These are phyloP conservation scores for Aspergillus caelatus DNA, from an alignment of 2,329 filamentous ascomycete species.

Conservation along the genomic window DNA sequence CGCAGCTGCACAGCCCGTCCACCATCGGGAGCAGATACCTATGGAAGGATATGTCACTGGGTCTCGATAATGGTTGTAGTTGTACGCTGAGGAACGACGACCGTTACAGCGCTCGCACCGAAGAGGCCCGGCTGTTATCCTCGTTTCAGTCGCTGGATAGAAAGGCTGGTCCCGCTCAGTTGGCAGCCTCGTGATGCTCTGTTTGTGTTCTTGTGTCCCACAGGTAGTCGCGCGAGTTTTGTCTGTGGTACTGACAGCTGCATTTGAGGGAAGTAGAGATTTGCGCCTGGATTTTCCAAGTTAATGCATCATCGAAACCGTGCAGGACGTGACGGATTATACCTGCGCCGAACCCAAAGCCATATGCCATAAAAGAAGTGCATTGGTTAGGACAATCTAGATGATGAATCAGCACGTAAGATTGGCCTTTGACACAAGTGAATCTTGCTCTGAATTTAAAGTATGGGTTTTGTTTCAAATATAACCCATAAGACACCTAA, in stretches of 20 bases:
- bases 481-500: background rate
- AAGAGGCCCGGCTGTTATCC: background rate
- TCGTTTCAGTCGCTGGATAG: background rate
- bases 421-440: background rate
- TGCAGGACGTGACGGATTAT: background rate
- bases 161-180: background rate
- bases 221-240: slow-evolving; percentile 2
- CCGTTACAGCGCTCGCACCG: slow-evolving; percentile 6
- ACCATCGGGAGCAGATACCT: slow-evolving; percentile 4
- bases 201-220: background rate
- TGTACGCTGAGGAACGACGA: slow-evolving; percentile 3
- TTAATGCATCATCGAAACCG: background rate
- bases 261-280: background rate
- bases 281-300: background rate
- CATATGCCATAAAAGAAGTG: slow-evolving; percentile 7
- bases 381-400: background rate
- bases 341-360: slow-evolving; percentile 9
- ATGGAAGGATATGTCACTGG: background rate
- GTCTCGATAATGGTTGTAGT: slow-evolving; percentile 7
- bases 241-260: background rate
- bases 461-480: background rate
- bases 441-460: background rate
- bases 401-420: background rate
- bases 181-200: background rate
- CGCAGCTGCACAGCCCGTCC: slow-evolving; percentile 1